phyloP scores from a whole-genome alignment of 2,329 filamentous ascomycete genomes.

The Sporothrix euskadiensis region DNA sequence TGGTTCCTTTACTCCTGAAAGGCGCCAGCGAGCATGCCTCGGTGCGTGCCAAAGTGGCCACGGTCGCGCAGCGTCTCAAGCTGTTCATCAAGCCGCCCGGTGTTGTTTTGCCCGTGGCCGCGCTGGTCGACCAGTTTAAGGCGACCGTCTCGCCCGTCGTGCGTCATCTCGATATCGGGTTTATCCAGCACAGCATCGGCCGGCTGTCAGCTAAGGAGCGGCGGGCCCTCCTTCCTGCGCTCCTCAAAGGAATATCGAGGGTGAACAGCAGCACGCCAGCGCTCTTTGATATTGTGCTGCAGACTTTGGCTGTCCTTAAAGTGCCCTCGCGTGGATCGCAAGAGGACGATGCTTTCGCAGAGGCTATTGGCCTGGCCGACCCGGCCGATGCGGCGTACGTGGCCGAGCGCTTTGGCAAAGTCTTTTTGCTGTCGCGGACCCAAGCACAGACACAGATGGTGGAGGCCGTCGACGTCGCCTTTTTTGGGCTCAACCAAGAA shows the following conservation, averaged over 20 bases:
- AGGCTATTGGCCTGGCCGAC: conserved; percentile 65
- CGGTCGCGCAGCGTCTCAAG: conserved; percentile 54
- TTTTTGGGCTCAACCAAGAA: conserved; percentile 67
- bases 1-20: conserved; percentile 82
- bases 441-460: not conserved
- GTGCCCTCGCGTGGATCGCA: conserved; percentile 76
- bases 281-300: conserved; percentile 80
- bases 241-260: conserved; percentile 66
- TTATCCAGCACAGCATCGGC: conserved; percentile 77
- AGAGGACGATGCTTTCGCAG: conserved; percentile 70
- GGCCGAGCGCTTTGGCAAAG: conserved; percentile 71
- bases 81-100: conserved; percentile 52
- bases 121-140: conserved; percentile 87
- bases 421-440: conserved; percentile 62
- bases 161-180: conserved; percentile 83
- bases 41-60: conserved; percentile 72
- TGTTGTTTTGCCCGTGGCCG: conserved; percentile 73
- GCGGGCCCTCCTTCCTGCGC: conserved; percentile 68
- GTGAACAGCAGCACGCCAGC: conserved; percentile 56
- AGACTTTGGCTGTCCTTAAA: conserved; percentile 68
- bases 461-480: conserved; percentile 57
- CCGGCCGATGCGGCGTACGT: conserved; percentile 71
- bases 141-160: conserved; percentile 71
- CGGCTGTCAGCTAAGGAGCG: conserved; percentile 60
- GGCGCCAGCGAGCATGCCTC: conserved; percentile 75